phyloP scores from a whole-genome alignment of 2,329 filamentous ascomycete genomes.

The Ramularia endophylla region DNA sequence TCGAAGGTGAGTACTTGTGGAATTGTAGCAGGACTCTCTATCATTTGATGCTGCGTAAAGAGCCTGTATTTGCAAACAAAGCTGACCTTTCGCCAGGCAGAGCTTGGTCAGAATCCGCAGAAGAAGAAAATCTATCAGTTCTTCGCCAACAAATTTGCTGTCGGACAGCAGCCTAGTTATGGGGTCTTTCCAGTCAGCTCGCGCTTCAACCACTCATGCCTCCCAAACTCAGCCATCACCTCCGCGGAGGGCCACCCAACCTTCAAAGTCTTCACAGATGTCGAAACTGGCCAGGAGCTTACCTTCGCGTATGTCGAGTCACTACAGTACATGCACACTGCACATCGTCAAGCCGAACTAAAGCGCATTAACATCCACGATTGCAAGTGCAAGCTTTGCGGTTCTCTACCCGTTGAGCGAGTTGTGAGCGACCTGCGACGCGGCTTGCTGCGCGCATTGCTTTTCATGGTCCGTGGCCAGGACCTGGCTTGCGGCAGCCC shows the following conservation, averaged over 20 bases:
- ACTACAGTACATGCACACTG: background rate
- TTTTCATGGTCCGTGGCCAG: background rate
- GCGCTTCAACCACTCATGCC: conserved; percentile 2
- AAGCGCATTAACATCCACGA: background rate
- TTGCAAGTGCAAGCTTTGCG: conserved; percentile 5
- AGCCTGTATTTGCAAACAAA: too few relatives aligned
- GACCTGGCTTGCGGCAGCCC: background rate
- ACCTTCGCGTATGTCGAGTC: background rate
- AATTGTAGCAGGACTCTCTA: too few relatives aligned
- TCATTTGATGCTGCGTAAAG: too few relatives aligned
- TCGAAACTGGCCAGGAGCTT: background rate
- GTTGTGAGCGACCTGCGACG: conserved; percentile 7
- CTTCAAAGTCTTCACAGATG: background rate
- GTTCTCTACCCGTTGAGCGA: background rate
- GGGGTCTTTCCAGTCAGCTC: background rate
- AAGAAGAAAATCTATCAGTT: background rate
- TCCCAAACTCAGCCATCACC: background rate
- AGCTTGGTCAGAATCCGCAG: background rate
- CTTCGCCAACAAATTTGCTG: background rate
- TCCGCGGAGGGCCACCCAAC: background rate
- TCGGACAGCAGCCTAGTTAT: background rate
- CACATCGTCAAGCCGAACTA: background rate
- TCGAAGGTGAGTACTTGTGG: background rate
- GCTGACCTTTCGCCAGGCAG: background rate
- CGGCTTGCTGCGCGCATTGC: conserved; percentile 1